phyloP scores from a whole-genome alignment of 2,329 filamentous ascomycete species.

The Penicillium aurantiogriseum region DNA sequence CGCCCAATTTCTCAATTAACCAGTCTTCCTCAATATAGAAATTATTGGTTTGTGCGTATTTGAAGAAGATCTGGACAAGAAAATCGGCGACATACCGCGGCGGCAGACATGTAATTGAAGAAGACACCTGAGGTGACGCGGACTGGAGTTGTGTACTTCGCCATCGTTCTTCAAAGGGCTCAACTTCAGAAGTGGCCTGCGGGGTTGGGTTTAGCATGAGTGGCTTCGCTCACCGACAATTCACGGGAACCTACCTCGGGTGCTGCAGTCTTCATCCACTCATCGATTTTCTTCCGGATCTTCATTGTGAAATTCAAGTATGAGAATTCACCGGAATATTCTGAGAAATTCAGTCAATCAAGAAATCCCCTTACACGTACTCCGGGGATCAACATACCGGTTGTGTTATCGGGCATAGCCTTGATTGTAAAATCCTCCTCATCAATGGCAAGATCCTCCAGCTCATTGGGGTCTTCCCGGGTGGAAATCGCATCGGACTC shows the following conservation, averaged over 20 bases:
- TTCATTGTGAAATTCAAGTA: constrained; percentile 48
- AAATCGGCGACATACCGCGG: constrained; percentile 47
- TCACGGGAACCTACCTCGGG: constrained; percentile 32
- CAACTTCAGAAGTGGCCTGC: constrained; percentile 38
- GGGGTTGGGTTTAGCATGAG: constrained; percentile 9
- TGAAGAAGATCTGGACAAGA: constrained; percentile 45
- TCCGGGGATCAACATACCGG: constrained; percentile 29
- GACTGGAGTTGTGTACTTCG: constrained; percentile 44
- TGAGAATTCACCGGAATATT: constrained; percentile 48
- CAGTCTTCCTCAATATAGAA: constrained; percentile 46
- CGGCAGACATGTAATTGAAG: constrained; percentile 41
- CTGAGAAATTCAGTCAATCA: constrained; percentile 18
- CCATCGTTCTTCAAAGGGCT: constrained; percentile 45
- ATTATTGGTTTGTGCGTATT: constrained; percentile 45
- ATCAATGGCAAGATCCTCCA: constrained; percentile 43
- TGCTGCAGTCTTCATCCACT: constrained; percentile 41
- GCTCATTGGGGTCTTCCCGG: constrained; percentile 34
- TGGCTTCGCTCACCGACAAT: neutral
- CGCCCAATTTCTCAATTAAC: constrained; percentile 40
- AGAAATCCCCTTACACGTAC: neutral
- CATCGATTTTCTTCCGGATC: constrained; percentile 44
- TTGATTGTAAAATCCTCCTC: constrained; percentile 44
- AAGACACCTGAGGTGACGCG: constrained; percentile 37
- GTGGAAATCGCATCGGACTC: constrained; percentile 33
- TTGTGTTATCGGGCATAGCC: constrained; percentile 40